phyloP scores from a whole-genome alignment of 495 filamentous ascomycete genomes.

The Trichoderma asperelloides region DNA sequence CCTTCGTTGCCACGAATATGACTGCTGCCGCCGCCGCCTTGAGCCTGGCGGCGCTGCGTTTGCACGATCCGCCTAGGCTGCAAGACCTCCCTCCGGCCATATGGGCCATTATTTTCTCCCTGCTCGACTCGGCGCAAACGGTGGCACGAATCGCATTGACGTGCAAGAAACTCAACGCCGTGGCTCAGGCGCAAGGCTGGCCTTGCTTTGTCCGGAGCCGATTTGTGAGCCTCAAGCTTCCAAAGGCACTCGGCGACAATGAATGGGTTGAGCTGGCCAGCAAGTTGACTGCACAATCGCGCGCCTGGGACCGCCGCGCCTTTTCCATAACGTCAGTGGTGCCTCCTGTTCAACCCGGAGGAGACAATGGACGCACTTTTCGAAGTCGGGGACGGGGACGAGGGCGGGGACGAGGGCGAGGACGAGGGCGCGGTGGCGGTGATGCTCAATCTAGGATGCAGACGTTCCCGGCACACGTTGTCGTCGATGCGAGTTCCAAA shows the following conservation, averaged over 20 bases:
- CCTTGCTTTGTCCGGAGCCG: neutral
- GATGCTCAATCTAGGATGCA: neutral
- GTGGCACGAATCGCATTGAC: neutral
- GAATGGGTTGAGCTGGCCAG: neutral
- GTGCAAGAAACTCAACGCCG: neutral
- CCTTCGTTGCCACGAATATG: neutral
- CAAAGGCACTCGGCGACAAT: neutral
- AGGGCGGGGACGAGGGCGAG: neutral
- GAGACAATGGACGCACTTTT: neutral
- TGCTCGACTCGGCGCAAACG: neutral
- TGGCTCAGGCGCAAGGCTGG: neutral
- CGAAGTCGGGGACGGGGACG: too few relatives aligned
- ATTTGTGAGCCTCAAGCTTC: neutral
- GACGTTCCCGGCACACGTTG: neutral
- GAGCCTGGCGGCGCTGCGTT: neutral
- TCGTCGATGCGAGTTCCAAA: neutral
- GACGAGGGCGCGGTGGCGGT: neutral
- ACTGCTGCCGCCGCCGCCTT: neutral
- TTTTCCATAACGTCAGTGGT: neutral
- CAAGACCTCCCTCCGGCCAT: neutral
- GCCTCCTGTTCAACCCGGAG: neutral
- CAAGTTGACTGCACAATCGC: neutral
- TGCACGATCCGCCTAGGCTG: neutral
- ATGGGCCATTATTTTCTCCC: neutral
- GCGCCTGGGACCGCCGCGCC: neutral